These are phyloP conservation scores for Agaricales sp. DNA, from an alignment of 1,284 basidiomycete genomes.

Conservation along the genomic window DNA sequence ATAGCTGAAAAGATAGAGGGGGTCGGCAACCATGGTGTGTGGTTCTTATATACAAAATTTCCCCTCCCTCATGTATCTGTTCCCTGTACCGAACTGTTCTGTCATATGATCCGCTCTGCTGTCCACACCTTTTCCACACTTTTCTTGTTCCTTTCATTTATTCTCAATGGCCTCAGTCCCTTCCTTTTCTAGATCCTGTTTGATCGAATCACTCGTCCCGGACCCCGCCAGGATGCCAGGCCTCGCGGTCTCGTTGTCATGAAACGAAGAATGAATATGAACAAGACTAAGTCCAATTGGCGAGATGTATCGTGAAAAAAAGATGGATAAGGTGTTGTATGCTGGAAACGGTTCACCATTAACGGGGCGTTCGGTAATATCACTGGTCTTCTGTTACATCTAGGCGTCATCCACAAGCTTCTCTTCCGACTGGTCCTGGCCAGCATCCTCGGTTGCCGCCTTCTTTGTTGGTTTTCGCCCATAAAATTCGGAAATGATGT, in stretches of 20 bases:
- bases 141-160: not conserved
- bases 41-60: not conserved
- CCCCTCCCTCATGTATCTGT: not conserved
- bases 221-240: too few relatives aligned
- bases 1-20: not conserved
- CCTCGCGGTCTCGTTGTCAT: too few relatives aligned
- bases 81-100: not conserved
- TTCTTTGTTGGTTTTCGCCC: conserved; percentile 67
- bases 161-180: too few relatives aligned
- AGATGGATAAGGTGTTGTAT: not conserved
- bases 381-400: too few relatives aligned
- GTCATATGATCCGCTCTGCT: not conserved
- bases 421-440: conserved; percentile 32
- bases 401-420: conserved; percentile 48
- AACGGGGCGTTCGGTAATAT: too few relatives aligned
- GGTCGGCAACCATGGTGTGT: not conserved
- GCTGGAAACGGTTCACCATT: not conserved
- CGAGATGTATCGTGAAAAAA: not conserved
- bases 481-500: conserved; percentile 84
- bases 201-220: too few relatives aligned
- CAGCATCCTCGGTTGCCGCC: conserved; percentile 38
- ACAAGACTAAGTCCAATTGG: too few relatives aligned
- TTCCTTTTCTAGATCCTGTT: too few relatives aligned
- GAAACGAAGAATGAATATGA: too few relatives aligned
- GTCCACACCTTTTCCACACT: not conserved